Evolutionary conservation across 208 protist genomes (phyloP).

Genomic region (Trypanosoma rangeli): DNA sequence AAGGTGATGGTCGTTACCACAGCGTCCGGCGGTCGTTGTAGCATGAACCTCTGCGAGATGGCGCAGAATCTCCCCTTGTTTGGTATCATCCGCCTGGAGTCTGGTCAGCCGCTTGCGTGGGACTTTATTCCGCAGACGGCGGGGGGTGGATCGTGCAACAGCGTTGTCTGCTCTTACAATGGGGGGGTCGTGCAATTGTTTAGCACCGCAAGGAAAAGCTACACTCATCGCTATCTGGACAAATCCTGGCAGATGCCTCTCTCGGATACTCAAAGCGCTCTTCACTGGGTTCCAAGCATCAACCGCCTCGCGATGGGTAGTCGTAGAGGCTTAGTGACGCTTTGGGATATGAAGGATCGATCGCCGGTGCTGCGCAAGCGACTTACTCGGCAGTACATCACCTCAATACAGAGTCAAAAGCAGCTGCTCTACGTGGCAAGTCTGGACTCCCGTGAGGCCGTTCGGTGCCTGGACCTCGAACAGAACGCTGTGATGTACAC

Average conservation of each 20-base stretch:
- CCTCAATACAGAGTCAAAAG: conserved; percentile 20
- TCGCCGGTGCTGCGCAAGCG: conserved; percentile 27
- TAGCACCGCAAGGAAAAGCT: conserved; percentile 34
- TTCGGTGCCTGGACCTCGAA: conserved; percentile 58
- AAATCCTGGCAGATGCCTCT: conserved; percentile 24
- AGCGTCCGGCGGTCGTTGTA: conserved; percentile 26
- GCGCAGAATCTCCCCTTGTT: conserved; percentile 24
- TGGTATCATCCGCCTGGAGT: conserved; percentile 24
- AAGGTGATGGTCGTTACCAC: conserved; percentile 35
- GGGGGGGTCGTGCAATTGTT: conserved; percentile 38
- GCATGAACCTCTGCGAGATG: conserved; percentile 28
- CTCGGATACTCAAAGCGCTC: conserved; percentile 42
- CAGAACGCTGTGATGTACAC: conserved; percentile 29
- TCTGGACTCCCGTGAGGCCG: conserved; percentile 42
- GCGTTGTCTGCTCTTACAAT: conserved; percentile 45
- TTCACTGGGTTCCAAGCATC: conserved; percentile 41
- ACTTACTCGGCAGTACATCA: conserved; percentile 37
- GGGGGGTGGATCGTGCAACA: conserved; percentile 29
- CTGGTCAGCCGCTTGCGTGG: conserved; percentile 31
- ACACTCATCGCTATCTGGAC: conserved; percentile 27
- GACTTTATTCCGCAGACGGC: conserved; percentile 39
- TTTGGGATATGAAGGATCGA: conserved; percentile 42
- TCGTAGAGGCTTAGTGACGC: conserved; percentile 38
- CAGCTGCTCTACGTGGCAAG: conserved; percentile 38
- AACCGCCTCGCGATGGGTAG: conserved; percentile 47